Evolutionary conservation across 768 basidiomycete species (phyloP).

Genomic region (Suillus weaverae): DNA sequence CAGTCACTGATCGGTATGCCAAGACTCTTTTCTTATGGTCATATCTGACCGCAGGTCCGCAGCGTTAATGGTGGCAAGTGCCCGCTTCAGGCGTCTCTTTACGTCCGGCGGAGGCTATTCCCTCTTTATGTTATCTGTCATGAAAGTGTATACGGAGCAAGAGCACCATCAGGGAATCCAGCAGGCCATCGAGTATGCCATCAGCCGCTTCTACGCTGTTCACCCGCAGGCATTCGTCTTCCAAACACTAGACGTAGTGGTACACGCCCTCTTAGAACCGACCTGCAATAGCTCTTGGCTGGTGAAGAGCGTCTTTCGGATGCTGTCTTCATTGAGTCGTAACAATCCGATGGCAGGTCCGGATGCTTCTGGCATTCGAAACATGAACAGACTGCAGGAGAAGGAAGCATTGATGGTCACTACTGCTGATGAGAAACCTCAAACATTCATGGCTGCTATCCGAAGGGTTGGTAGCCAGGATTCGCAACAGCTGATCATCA

Average conservation of each 20-base stretch:
- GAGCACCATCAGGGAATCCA: conserved; percentile 57
- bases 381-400: conserved; percentile 63
- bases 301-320: conserved; percentile 52
- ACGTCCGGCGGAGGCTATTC: conserved; percentile 70
- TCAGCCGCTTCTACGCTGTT: conserved; percentile 70
- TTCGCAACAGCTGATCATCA: conserved; percentile 41
- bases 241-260: conserved; percentile 65
- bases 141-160: conserved; percentile 69
- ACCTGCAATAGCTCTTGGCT: conserved; percentile 51
- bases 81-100: conserved; percentile 76
- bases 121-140: conserved; percentile 70
- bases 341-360: conserved; percentile 39
- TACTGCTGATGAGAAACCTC: conserved; percentile 73
- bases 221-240: conserved; percentile 76
- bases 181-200: conserved; percentile 67
- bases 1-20: conserved; percentile 69
- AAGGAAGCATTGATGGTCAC: conserved; percentile 67
- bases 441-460: conserved; percentile 61
- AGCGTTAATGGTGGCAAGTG: conserved; percentile 76
- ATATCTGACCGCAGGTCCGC: conserved; percentile 3
- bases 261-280: conserved; percentile 52
- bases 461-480: conserved; percentile 42
- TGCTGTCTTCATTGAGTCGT: conserved; percentile 58
- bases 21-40: conserved; percentile 5
- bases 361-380: conserved; percentile 68